Percentiles rank a stretch among this genome's conserved stretches.
Evolutionary conservation across 371 early-diverging fungal genomes (phyloP).

Genomic region (Synchytrium microbalum): DNA sequence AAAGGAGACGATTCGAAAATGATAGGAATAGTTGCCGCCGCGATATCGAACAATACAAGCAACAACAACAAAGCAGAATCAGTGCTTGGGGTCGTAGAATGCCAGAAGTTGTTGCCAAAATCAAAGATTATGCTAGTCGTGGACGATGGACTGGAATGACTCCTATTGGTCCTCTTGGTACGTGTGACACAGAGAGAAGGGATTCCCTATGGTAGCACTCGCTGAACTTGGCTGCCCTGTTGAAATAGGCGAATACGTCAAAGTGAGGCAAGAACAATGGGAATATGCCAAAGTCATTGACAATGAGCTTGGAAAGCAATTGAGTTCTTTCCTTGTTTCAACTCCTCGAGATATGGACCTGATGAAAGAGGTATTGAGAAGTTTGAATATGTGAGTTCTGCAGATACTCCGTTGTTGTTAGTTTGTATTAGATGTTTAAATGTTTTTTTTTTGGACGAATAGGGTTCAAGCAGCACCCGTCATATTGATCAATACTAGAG

Average conservation of each 20-base stretch:
- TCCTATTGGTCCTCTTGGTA: constrained; percentile 82
- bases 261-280: constrained; percentile 52
- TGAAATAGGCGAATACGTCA: not conserved
- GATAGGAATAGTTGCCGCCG: too few species aligned
- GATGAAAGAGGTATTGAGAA: constrained; percentile 12
- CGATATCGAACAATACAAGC: too few species aligned
- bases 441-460: too few species aligned
- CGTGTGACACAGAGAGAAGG: not conserved
- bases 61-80: not conserved
- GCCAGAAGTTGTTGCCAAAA: constrained; percentile 56
- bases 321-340: constrained; percentile 73
- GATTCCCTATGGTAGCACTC: too few species aligned
- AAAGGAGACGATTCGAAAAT: too few species aligned
- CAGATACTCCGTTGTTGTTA: too few species aligned
- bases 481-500: too few species aligned
- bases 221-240: too few species aligned
- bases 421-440: too few species aligned
- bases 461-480: too few species aligned
- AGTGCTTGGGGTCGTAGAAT: constrained; percentile 25
- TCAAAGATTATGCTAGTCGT: constrained; percentile 29
- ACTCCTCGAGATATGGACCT: constrained; percentile 55
- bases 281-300: constrained; percentile 64
- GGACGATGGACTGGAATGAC: constrained; percentile 47
- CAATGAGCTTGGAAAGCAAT: constrained; percentile 50
- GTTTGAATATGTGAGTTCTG: too few species aligned